Base-by-base conservation (phyloP, 805 yeast species). In the Komagataella pseudopastoris region DNA sequence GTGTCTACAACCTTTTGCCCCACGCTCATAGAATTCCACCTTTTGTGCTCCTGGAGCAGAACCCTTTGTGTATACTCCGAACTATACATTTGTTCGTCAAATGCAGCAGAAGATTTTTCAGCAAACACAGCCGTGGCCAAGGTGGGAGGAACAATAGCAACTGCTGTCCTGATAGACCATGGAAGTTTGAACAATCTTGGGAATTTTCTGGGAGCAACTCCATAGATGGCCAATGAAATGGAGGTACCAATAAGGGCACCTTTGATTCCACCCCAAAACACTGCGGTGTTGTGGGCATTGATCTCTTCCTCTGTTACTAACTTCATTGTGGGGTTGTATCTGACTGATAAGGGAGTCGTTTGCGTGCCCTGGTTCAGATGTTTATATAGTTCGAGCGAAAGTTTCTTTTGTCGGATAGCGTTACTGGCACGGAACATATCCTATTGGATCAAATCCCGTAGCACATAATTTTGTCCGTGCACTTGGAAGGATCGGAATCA, bases 141-240 rank as follows among this genome's bases (percentile, higher is more conserved):
- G 2, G 84, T 76, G 36, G 86, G 83, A 12, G 96, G 95, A 43
- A 80, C 74, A 52, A 83, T 77, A 58, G 78, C 78, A 51, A 81
- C 64, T 6, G 88, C 87, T 2, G 91, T 80, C 56, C 75, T 74
- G 55, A 81, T 69, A 12, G 80, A 71, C 72, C 75, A 80, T n/a
- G 83, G 72, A 56, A 77, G 57, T 39, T 62, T 67, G 58, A 76
- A 67, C 6, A 67, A 58, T 46, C 52, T 53, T 23, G 82, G 81
- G 56, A 58, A 77, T 52, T 66, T 65, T 54, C 67, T 68, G 6
- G 76, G 77, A 36, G 80, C 80, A 23, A 71, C 59, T 49, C 75
- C 75, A 59, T 74, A 78, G 49, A 81, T 63, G 12, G 80, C 80
- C 14, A 69, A 67, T 2, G 91, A 77, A n/a, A 79, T 58, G 4